phyloP scores from a whole-genome alignment of 306 rosid genomes.

The Cucumis hystrix region DNA sequence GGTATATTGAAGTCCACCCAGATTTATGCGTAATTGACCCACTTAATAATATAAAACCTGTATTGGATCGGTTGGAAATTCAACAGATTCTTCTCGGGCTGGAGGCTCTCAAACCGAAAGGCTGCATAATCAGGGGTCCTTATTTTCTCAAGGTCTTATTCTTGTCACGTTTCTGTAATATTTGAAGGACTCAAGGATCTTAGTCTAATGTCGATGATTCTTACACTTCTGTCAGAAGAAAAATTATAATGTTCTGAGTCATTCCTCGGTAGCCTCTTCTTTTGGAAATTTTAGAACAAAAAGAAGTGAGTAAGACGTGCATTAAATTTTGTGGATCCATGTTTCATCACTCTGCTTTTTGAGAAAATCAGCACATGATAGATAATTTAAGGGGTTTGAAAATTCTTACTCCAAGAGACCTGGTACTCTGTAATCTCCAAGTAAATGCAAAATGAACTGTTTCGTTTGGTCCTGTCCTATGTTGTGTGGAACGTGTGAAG shows the following conservation, averaged over 20 bases:
- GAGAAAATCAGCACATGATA: not conserved
- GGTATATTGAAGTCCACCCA: constrained; percentile 46
- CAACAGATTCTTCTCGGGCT: constrained; percentile 59
- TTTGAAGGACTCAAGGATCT: not conserved
- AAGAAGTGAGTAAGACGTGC: not conserved
- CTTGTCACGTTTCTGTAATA: not conserved
- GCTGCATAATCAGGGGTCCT: constrained; percentile 50
- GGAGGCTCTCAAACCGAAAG: constrained; percentile 40
- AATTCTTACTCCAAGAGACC: not conserved
- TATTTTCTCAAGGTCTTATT: constrained; percentile 45
- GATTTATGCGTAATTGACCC: constrained; percentile 71
- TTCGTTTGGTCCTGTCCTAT: not conserved
- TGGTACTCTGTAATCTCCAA: not conserved
- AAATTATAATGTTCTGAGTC: not conserved
- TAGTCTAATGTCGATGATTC: not conserved
- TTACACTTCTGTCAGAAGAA: not conserved
- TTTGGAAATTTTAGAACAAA: not conserved
- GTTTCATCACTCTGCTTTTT: not conserved
- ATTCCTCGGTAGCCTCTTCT: not conserved
- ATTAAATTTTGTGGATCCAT: constrained; percentile 1
- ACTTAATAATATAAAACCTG: constrained; percentile 39
- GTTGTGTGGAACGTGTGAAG: not conserved
- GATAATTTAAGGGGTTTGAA: not conserved
- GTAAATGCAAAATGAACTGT: not conserved
- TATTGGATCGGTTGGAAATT: constrained; percentile 66